A percentile compares a stretch with the other conserved stretches of the same genome.
phyloP scores from a whole-genome alignment of 1,284 basidiomycete genomes.

The Cutaneotrichosporon mucoides region DNA sequence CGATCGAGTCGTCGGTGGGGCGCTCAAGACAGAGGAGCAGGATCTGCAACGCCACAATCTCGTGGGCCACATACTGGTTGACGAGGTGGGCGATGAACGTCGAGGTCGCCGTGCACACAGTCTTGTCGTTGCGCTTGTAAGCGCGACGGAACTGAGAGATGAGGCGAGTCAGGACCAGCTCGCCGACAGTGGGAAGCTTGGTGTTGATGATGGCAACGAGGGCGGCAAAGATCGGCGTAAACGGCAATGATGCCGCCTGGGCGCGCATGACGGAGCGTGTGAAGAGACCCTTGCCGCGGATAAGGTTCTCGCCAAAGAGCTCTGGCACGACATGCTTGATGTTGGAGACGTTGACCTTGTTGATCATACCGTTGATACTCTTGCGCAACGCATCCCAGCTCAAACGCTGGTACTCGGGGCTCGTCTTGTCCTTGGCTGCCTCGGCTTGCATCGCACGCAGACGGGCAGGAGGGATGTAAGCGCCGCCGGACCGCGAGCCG shows the following conservation, averaged over 20 bases:
- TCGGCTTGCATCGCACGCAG: conserved; percentile 87
- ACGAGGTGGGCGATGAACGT: conserved; percentile 96
- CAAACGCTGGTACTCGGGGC: conserved; percentile 92
- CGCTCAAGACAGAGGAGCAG: conserved; percentile 89
- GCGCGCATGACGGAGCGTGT: conserved; percentile 95
- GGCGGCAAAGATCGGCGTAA: conserved; percentile 94
- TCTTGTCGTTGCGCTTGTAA: conserved; percentile 96
- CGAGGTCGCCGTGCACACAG: conserved; percentile 87
- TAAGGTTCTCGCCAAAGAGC: conserved; percentile 84
- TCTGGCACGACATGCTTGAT: conserved; percentile 97
- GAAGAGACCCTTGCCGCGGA: conserved; percentile 84
- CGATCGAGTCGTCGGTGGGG: conserved; percentile 95
- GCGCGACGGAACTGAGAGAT: conserved; percentile 92
- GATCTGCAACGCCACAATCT: conserved; percentile 91
- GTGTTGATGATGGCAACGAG: conserved; percentile 94
- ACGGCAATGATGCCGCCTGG: conserved; percentile 91
- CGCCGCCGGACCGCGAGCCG: conserved; percentile 75
- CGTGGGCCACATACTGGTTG: conserved; percentile 91
- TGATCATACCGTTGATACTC: conserved; percentile 98
- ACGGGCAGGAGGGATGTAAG: conserved; percentile 93
- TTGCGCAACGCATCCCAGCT: conserved; percentile 98
- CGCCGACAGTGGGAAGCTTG: conserved; percentile 93
- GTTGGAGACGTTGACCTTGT: conserved; percentile 87
- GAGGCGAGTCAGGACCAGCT: conserved; percentile 79
- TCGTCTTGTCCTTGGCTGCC: conserved; percentile 73